A percentile compares a stretch with the other conserved stretches of the same genome.
These are phyloP conservation scores for Ilex aquifolium DNA, from an alignment of 257 asterid species.

Conservation along the genomic window DNA sequence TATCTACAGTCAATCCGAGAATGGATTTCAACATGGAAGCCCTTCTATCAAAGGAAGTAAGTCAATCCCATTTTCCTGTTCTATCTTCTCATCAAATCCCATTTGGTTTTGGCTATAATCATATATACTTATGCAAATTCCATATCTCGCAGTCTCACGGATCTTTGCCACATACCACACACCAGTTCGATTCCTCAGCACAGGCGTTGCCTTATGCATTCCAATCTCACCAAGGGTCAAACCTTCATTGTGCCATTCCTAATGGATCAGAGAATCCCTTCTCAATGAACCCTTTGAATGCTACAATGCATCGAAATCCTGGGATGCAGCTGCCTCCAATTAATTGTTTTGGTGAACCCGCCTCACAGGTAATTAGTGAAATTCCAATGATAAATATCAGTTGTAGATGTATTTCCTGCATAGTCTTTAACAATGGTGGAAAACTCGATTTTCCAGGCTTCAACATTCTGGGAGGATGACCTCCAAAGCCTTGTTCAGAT, in stretches of 20 bases:
- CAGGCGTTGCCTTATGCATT: constrained; percentile 33
- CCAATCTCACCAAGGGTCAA: constrained; percentile 35
- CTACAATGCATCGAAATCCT: constrained; percentile 29
- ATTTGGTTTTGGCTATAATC: constrained; percentile 9
- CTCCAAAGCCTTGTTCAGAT: constrained; percentile 77
- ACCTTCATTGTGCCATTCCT: constrained; percentile 17
- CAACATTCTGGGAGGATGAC: constrained; percentile 77
- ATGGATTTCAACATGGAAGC: constrained; percentile 64
- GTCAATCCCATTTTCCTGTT: constrained; percentile 3
- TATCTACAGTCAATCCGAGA: constrained; percentile 73
- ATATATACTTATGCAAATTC: not conserved
- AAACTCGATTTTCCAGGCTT: constrained; percentile 34
- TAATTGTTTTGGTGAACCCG: constrained; percentile 34
- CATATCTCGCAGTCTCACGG: constrained; percentile 55
- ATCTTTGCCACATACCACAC: constrained; percentile 35
- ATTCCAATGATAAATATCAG: not conserved
- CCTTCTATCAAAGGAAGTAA: constrained; percentile 70
- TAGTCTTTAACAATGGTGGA: not conserved
- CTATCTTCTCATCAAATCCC: not conserved
- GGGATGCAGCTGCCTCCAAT: constrained; percentile 39
- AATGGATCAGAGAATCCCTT: constrained; percentile 31
- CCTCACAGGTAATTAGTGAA: constrained; percentile 48
- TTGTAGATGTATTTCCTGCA: not conserved
- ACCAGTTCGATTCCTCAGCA: constrained; percentile 30
- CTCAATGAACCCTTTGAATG: constrained; percentile 30